phyloP scores from a whole-genome alignment of 1,284 basidiomycete species.

The Sporisorium sorghi region DNA sequence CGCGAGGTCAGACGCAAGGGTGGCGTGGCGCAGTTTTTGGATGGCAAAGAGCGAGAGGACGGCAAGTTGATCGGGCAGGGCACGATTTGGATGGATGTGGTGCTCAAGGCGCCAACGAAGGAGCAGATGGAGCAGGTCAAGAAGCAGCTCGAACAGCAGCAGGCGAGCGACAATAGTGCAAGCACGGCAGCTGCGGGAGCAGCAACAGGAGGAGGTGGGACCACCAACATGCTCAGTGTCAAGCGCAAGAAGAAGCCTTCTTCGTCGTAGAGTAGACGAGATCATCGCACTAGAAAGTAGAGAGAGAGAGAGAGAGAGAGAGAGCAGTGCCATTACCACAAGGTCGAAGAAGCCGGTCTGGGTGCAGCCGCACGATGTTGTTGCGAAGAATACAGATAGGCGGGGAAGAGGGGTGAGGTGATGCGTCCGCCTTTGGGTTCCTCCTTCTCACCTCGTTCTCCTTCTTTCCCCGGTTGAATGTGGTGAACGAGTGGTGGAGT shows the following conservation, averaged over 20 bases:
- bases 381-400: conserved; percentile 36
- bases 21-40: conserved; percentile 17
- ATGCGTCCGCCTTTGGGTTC: conserved; percentile 27
- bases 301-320: no score
- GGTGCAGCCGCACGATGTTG: conserved; percentile 14
- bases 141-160: conserved; percentile 10
- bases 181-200: not conserved
- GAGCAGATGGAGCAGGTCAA: conserved; percentile 26
- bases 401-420: conserved; percentile 37
- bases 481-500: not conserved
- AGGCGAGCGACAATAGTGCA: not conserved
- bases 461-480: not conserved
- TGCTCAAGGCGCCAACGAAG: conserved; percentile 22
- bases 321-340: not conserved
- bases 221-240: conserved; percentile 43
- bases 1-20: conserved; percentile 56
- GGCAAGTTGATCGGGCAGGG: conserved; percentile 25
- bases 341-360: not conserved
- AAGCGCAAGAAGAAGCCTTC: conserved; percentile 50
- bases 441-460: no score
- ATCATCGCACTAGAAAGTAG: not conserved
- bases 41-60: conserved; percentile 3
- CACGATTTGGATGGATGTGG: conserved; percentile 46
- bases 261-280: not conserved
- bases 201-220: not conserved